Evolutionary conservation across 1,284 basidiomycete species (phyloP), one percentile per base, ranked within the genome.

Genomic region (Anthracocystis setariae): DNA sequence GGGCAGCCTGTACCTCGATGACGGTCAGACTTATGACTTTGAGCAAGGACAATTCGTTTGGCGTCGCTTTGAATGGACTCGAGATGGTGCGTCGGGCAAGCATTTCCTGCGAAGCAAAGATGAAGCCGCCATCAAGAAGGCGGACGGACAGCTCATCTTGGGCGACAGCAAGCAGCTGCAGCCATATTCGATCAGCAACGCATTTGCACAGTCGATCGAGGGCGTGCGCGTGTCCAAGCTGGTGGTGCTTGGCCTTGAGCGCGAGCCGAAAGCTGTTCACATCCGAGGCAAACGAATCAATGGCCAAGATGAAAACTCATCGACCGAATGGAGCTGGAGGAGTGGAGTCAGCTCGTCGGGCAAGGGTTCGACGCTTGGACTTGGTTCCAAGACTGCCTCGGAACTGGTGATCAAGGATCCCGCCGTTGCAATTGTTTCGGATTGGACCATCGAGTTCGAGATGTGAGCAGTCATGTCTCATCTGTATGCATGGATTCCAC

Each of bases 1-100:
- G 3, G 95, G 95, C 33, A 91, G 94, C 81, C 86, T 99, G 37
- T 99, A 98, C 84, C 87, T 96, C 54, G 96, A 98, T 83, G 96
- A 98, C 78, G 95, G 96, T 8, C 91, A 91, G 69, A 89, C 91
- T 0, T 98, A 90, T 83, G 86, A 87, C 1, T 90, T 94, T 84
- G 86, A 89, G 72, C 78, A 87, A 5, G 94, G 95, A 32, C 86
- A 93, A 48, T 89, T 92, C 80, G 86, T 97, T 50, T 94, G 80
- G 77, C 71, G 79, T 37, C 63, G 65, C 8, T 78, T 82, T 50
- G 56, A 60, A 24, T 76, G 71, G 67, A 55, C 46, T 2, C 56
- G 63, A 10, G 43, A 63, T 25, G 24, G 44, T 1, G 35, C 51
- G 9, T 38, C 46, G 13, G 56, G 55, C 32, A 64, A 21, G 45